phyloP scores from a whole-genome alignment of 306 rosid species.

The Cyamopsis tetragonoloba region DNA sequence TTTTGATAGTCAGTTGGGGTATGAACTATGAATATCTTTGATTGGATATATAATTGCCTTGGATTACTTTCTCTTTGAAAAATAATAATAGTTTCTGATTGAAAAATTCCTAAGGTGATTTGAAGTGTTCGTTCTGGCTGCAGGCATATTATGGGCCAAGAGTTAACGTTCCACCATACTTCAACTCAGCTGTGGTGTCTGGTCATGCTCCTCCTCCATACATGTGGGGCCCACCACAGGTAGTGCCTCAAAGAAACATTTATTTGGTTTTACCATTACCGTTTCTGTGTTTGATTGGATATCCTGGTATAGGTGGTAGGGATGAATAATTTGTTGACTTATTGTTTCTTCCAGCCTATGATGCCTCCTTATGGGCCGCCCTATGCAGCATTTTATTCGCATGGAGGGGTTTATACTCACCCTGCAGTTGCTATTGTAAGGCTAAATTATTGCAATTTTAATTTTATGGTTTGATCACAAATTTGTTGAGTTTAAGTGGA shows the following conservation, averaged over 20 bases:
- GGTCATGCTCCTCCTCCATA: conserved; percentile 92
- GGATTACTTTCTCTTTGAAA: not conserved
- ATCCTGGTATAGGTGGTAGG: not conserved
- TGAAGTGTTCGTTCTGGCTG: not conserved
- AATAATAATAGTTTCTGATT: not conserved
- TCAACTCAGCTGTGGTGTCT: conserved; percentile 65
- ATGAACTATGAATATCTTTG: not conserved
- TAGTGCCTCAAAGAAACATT: conserved; percentile 24
- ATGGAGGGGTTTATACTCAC: conserved; percentile 81
- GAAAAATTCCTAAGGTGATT: conserved; percentile 24
- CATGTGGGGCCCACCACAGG: conserved; percentile 99
- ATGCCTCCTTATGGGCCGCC: conserved; percentile 87
- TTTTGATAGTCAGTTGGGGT: not conserved
- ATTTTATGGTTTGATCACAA: not conserved
- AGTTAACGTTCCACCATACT: conserved; percentile 76
- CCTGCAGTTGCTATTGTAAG: conserved; percentile 75
- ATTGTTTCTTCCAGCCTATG: conserved; percentile 65
- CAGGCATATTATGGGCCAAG: conserved; percentile 96
- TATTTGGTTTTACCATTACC: conserved; percentile 15
- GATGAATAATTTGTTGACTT: conserved; percentile 21
- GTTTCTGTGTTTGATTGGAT: not conserved
- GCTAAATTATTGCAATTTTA: conserved; percentile 1
- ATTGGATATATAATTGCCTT: not conserved
- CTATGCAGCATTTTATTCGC: conserved; percentile 80
- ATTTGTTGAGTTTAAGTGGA: conserved; percentile 4